Conservation (phyloP, 169 alveolate genomes). For the Plasmodium gonderi region DNA sequence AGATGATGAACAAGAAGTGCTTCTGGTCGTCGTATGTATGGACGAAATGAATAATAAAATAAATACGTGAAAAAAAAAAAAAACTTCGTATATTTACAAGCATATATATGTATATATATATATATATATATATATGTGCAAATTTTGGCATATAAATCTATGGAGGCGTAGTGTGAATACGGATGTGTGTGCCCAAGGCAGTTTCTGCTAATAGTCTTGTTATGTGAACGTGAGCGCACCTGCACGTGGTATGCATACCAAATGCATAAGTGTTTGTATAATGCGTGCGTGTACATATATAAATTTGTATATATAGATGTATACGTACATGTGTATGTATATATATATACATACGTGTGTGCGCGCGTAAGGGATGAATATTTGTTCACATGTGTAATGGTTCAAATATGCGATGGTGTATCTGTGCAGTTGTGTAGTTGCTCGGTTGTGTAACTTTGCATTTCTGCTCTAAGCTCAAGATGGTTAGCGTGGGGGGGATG, state of each 20-base stretch:
- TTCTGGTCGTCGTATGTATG: neutral
- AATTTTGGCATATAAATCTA: neutral
- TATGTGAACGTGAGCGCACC: neutral
- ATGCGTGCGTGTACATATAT: neutral
- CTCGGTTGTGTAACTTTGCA: no score
- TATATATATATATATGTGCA: neutral
- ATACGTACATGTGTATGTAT: neutral
- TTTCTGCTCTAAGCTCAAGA: no score
- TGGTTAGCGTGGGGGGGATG: no score
- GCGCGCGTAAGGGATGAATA: neutral
- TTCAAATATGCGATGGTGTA: neutral
- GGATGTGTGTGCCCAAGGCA: neutral
- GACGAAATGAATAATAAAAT: neutral
- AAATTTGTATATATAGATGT: slow-evolving; percentile 1
- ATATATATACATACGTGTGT: neutral
- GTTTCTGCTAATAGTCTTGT: neutral
- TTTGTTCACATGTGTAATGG: neutral
- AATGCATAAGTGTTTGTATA: neutral
- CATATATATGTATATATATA: neutral
- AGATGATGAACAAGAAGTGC: no score
- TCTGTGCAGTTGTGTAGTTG: neutral
- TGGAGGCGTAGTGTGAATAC: neutral
- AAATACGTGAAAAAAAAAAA: neutral
- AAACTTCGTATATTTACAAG: neutral
- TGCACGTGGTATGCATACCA: slow-evolving; percentile 1